Conservation (phyloP, 345 rosid genomes). For the Lumnitzera littorea region DNA sequence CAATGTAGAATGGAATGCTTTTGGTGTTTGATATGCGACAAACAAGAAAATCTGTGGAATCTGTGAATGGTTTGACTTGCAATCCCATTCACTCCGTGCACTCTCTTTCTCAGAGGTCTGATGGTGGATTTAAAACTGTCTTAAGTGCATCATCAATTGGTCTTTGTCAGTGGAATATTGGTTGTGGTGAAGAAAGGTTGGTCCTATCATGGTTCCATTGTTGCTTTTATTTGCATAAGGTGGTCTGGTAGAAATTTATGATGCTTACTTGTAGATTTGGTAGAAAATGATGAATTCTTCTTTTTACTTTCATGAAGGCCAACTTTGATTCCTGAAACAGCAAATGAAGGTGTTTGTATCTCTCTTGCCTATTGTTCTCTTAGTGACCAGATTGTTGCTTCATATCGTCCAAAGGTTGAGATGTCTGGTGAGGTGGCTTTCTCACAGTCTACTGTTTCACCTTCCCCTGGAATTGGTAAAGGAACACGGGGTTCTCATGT, state of each 20-base stretch:
- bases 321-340: constrained; percentile 41
- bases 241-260: not conserved
- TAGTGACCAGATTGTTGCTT: constrained; percentile 54
- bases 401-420: constrained; percentile 68
- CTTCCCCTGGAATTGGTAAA: constrained; percentile 31
- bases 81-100: constrained; percentile 75
- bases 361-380: constrained; percentile 56
- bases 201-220: constrained; percentile 3
- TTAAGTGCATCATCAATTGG: constrained; percentile 85
- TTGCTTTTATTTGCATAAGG: not conserved
- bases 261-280: not conserved
- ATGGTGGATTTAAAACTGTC: constrained; percentile 33
- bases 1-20: constrained; percentile 61
- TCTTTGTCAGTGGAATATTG: constrained; percentile 64
- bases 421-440: constrained; percentile 23
- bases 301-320: constrained; percentile 36
- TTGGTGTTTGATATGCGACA: constrained; percentile 77
- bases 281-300: not conserved
- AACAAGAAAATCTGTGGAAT: constrained; percentile 51
- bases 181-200: constrained; percentile 49
- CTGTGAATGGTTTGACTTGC: constrained; percentile 46
- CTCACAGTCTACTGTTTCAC: constrained; percentile 40
- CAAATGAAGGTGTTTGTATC: constrained; percentile 68
- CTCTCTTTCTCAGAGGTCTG: constrained; percentile 30
- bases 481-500: constrained; percentile 50